A percentile compares a stretch with the other conserved stretches of the same genome.
These are phyloP conservation scores for Escallonia herrerae DNA, from an alignment of 129 eudicot species.

Conservation along the genomic window DNA sequence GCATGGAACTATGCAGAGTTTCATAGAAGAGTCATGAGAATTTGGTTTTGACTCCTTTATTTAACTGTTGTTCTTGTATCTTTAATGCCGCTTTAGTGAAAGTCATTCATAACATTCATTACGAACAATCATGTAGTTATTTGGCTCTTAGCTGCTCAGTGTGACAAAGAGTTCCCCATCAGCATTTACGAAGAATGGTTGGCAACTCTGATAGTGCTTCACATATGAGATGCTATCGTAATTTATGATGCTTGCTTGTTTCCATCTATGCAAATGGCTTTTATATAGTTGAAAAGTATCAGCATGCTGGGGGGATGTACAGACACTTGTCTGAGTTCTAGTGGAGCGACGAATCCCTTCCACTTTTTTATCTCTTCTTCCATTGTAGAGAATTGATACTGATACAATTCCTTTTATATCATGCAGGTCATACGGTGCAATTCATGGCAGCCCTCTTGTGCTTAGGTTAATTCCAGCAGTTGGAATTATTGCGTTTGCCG, in stretches of 20 bases:
- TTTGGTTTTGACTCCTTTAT: no score
- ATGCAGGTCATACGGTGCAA: constrained; percentile 50
- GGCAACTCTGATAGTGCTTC: not conserved
- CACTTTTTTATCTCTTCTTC: not conserved
- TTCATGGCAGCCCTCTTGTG: constrained; percentile 45
- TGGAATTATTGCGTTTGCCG: constrained; percentile 67
- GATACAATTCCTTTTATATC: not conserved
- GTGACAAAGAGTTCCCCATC: no score
- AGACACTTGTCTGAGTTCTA: not conserved
- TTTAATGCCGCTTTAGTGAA: no score
- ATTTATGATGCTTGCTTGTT: not conserved
- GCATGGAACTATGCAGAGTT: no score
- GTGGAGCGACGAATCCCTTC: not conserved
- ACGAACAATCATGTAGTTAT: no score
- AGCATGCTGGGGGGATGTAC: not conserved
- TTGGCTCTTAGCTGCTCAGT: no score
- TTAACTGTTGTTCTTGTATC: no score
- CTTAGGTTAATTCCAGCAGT: constrained; percentile 62
- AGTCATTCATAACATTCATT: no score
- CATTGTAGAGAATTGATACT: not conserved
- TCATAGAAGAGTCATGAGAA: no score
- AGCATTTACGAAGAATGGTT: no score
- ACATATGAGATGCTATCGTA: not conserved
- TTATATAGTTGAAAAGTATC: not conserved
- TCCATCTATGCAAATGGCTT: not conserved